These are phyloP conservation scores for Colletotrichum sp. DNA, from an alignment of 2,329 filamentous ascomycete species.

Conservation along the genomic window DNA sequence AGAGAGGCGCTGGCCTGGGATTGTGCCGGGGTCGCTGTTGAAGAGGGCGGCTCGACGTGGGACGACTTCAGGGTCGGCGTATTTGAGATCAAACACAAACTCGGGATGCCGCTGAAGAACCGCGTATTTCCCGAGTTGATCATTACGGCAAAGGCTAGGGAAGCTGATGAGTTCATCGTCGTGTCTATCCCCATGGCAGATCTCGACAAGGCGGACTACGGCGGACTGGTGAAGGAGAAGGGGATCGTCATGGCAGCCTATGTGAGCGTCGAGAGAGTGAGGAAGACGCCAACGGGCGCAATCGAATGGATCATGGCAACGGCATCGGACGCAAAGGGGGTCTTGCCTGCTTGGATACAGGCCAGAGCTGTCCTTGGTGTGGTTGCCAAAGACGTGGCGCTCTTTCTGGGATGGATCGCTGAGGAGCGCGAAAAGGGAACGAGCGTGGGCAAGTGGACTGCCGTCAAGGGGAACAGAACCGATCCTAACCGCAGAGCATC, in stretches of 20 bases:
- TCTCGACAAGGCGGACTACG: conserved; percentile 36
- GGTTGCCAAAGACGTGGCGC: conserved; percentile 73
- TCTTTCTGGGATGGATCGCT: conserved; percentile 69
- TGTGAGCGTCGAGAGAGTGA: conserved; percentile 67
- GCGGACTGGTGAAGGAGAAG: conserved; percentile 42
- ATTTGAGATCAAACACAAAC: conserved; percentile 69
- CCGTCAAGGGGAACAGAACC: conserved; percentile 8
- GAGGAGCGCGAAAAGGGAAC: conserved; percentile 40
- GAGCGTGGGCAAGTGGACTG: conserved; percentile 19
- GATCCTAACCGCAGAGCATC: conserved; percentile 1
- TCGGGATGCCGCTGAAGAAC: conserved; percentile 60
- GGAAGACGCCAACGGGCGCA: conserved; percentile 44
- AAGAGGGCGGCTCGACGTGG: conserved; percentile 47
- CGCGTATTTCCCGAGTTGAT: conserved; percentile 73
- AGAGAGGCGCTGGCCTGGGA: conserved; percentile 49
- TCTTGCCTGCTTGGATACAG: conserved; percentile 70
- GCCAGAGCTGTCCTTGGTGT: conserved; percentile 65
- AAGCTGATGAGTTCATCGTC: conserved; percentile 54
- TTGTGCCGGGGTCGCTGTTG: conserved; percentile 43
- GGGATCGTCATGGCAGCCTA: conserved; percentile 64
- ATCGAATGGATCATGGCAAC: conserved; percentile 84
- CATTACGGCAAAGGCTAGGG: conserved; percentile 54
- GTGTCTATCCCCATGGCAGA: conserved; percentile 60
- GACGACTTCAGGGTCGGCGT: conserved; percentile 53
- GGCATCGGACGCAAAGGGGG: conserved; percentile 71